Evolutionary conservation across 2,329 filamentous ascomycete species (phyloP).

Genomic region (Aspergillus fumigatiaffinis): DNA sequence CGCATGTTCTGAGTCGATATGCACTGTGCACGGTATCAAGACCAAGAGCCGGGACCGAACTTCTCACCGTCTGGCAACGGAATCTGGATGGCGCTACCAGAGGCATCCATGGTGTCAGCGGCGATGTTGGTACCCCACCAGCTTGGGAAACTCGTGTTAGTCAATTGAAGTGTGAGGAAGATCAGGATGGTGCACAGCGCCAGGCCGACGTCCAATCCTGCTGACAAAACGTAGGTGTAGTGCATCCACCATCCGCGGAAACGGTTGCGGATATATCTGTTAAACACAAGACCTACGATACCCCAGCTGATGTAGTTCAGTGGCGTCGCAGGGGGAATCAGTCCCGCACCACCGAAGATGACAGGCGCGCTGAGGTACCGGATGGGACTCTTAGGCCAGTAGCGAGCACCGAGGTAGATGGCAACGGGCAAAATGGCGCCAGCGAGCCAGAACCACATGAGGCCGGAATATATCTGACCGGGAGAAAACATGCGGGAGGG

Average conservation of each 20-base stretch:
- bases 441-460: slow-evolving; percentile 70
- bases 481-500: slow-evolving; percentile 65
- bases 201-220: slow-evolving; percentile 65
- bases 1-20: not conserved
- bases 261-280: slow-evolving; percentile 62
- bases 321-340: slow-evolving; percentile 65
- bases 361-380: slow-evolving; percentile 66
- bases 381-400: slow-evolving; percentile 58
- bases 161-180: slow-evolving; percentile 65
- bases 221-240: slow-evolving; percentile 73
- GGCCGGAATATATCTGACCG: slow-evolving; percentile 57
- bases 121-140: slow-evolving; percentile 69
- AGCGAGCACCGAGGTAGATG: slow-evolving; percentile 59
- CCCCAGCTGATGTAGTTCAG: slow-evolving; percentile 71
- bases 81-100: slow-evolving; percentile 56
- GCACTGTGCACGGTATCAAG: not conserved
- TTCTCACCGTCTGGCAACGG: slow-evolving; percentile 51
- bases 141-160: slow-evolving; percentile 50
- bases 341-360: slow-evolving; percentile 61
- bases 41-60: slow-evolving; percentile 54
- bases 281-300: slow-evolving; percentile 63
- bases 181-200: slow-evolving; percentile 65
- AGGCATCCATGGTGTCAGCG: slow-evolving; percentile 57
- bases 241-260: slow-evolving; percentile 71
- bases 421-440: slow-evolving; percentile 60